Evolutionary conservation across 331 rosid species (phyloP).

Genomic region (Quercus phellos): DNA sequence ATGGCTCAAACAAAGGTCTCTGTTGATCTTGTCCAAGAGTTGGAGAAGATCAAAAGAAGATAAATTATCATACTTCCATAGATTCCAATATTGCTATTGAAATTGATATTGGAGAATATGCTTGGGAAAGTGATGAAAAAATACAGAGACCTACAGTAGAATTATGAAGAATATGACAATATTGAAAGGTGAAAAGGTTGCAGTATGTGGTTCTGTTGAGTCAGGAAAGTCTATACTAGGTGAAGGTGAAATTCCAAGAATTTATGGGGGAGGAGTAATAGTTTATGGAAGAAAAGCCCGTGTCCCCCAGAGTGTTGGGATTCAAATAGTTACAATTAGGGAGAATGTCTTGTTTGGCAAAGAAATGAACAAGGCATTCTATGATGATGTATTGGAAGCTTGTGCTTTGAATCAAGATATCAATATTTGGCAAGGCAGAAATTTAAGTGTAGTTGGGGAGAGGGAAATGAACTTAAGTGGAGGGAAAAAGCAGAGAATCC

Average conservation of each 20-base stretch:
- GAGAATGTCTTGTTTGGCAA: constrained; percentile 81
- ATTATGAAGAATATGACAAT: constrained; percentile 33
- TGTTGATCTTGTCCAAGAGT: constrained; percentile 54
- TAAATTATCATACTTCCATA: constrained; percentile 22
- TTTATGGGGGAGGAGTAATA: constrained; percentile 51
- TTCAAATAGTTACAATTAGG: constrained; percentile 79
- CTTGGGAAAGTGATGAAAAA: constrained; percentile 58
- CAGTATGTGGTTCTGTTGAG: constrained; percentile 76
- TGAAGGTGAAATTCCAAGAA: constrained; percentile 76
- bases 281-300: constrained; percentile 59
- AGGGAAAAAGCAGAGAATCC: constrained; percentile 90
- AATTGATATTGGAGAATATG: constrained; percentile 54
- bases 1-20: constrained; percentile 86
- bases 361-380: constrained; percentile 47
- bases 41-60: constrained; percentile 60
- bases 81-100: constrained; percentile 46
- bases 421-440: constrained; percentile 63
- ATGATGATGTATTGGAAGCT: constrained; percentile 57
- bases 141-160: constrained; percentile 52
- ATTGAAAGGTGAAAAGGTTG: constrained; percentile 62
- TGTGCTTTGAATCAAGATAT: constrained; percentile 79
- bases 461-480: constrained; percentile 14
- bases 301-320: constrained; percentile 93
- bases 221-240: constrained; percentile 85
- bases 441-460: constrained; percentile 65